Conservation (phyloP, 116 monocot genomes). For the Posidonia oceanica region DNA sequence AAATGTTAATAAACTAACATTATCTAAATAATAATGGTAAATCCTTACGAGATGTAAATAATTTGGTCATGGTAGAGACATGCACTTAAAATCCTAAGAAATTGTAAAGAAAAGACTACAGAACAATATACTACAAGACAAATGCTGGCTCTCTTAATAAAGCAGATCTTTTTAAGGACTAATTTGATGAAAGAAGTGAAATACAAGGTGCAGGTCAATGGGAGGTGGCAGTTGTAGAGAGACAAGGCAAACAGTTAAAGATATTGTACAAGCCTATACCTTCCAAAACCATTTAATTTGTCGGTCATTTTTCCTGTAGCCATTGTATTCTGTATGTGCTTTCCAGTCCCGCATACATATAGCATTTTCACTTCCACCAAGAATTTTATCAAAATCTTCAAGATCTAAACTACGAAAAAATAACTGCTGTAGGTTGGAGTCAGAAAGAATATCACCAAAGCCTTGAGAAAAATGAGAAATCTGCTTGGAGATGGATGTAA, state of each 20-base stretch:
- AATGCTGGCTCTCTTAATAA: no score
- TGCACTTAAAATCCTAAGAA: no score
- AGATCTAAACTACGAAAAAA: constrained; percentile 60
- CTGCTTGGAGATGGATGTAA: constrained; percentile 52
- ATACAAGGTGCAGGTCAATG: no score
- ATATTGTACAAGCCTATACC: constrained; percentile 21
- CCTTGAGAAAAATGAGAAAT: constrained; percentile 48
- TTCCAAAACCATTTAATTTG: constrained; percentile 92
- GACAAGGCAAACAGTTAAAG: neutral
- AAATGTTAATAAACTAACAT: no score
- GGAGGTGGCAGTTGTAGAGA: neutral
- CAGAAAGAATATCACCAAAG: constrained; percentile 61
- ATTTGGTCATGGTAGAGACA: no score
- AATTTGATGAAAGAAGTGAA: no score
- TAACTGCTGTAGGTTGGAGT: constrained; percentile 11
- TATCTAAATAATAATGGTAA: no score
- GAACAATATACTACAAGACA: no score
- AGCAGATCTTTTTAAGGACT: no score
- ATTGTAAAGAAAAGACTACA: no score
- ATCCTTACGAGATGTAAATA: no score
- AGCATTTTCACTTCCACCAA: constrained; percentile 49
- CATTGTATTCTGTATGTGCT: constrained; percentile 76
- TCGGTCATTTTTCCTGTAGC: constrained; percentile 56
- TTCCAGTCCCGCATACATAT: constrained; percentile 70
- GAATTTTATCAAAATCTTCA: constrained; percentile 68